phyloP scores from a whole-genome alignment of 495 filamentous ascomycete species.

The Hypoxylon fragiforme region DNA sequence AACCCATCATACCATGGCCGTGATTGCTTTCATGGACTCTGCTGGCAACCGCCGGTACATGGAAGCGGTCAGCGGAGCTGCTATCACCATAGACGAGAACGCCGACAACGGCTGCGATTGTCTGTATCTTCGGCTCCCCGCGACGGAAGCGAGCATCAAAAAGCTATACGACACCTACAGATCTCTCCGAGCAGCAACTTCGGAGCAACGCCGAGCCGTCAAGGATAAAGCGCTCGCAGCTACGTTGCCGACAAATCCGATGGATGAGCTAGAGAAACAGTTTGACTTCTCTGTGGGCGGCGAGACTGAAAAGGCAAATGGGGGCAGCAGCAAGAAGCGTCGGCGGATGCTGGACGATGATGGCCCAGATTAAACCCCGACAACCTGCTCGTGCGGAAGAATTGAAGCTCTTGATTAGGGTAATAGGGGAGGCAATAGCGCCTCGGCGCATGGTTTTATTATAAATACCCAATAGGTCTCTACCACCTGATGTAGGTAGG shows the following conservation, averaged over 20 bases:
- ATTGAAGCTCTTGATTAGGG: too few relatives aligned
- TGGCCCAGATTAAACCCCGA: background rate
- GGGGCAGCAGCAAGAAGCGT: constrained; percentile 10
- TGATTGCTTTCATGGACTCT: constrained; percentile 1
- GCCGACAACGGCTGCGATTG: background rate
- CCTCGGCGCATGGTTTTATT: too few relatives aligned
- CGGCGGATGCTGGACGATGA: constrained; percentile 22
- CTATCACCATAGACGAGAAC: background rate
- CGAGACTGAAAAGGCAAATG: background rate
- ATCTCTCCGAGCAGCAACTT: constrained; percentile 13
- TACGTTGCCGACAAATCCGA: constrained; percentile 7
- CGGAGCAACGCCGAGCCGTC: constrained; percentile 16
- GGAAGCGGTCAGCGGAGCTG: constrained; percentile 13
- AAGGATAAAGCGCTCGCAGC: constrained; percentile 24
- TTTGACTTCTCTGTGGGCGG: constrained; percentile 2
- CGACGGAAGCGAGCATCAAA: constrained; percentile 18
- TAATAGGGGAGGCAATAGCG: too few relatives aligned
- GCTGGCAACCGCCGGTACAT: constrained; percentile 3
- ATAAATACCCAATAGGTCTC: too few relatives aligned
- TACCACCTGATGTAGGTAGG: too few relatives aligned
- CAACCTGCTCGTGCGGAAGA: too few relatives aligned
- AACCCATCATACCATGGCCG: constrained; percentile 16
- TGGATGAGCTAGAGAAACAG: constrained; percentile 15
- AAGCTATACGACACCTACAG: constrained; percentile 23
- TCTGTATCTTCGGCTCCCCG: constrained; percentile 13